A percentile compares a stretch with the other conserved stretches of the same genome.
Conservation (phyloP, 805 yeast genomes). For the Zygoascus bituminiphila region DNA sequence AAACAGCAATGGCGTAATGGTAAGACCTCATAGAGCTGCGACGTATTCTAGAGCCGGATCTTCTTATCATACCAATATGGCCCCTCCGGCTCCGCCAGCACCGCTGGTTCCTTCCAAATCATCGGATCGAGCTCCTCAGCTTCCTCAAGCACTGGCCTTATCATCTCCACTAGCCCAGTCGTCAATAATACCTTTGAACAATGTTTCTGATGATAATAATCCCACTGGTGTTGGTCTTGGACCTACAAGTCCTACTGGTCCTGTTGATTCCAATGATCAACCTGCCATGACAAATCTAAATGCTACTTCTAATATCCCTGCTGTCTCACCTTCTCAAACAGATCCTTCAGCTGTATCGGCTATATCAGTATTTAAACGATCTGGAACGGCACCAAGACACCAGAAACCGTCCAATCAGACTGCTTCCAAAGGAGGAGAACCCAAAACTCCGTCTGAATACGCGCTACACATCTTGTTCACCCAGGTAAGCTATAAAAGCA, state of each 20-base stretch:
- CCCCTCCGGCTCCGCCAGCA: not conserved
- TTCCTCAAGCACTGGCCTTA: not conserved
- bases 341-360: not conserved
- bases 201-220: not conserved
- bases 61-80: not conserved
- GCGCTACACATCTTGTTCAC: conserved; percentile 91
- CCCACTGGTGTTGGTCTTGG: not conserved
- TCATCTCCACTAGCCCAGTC: not conserved
- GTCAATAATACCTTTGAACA: not conserved
- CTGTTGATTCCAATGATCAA: no score
- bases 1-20: conserved; percentile 1
- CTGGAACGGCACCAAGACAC: not conserved
- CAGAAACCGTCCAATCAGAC: not conserved
- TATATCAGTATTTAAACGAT: not conserved
- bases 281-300: no score
- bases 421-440: conserved; percentile 12
- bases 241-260: no score
- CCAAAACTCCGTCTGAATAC: conserved; percentile 50
- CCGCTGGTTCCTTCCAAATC: not conserved
- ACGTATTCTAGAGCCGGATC: conserved; percentile 13
- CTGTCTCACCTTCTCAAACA: not conserved
- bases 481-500: conserved; percentile 35
- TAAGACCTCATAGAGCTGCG: conserved; percentile 19
- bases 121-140: not conserved
- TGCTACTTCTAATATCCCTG: no score